phyloP scores from a whole-genome alignment of 202 grass and related monocot species.

The Setaria viridis region DNA sequence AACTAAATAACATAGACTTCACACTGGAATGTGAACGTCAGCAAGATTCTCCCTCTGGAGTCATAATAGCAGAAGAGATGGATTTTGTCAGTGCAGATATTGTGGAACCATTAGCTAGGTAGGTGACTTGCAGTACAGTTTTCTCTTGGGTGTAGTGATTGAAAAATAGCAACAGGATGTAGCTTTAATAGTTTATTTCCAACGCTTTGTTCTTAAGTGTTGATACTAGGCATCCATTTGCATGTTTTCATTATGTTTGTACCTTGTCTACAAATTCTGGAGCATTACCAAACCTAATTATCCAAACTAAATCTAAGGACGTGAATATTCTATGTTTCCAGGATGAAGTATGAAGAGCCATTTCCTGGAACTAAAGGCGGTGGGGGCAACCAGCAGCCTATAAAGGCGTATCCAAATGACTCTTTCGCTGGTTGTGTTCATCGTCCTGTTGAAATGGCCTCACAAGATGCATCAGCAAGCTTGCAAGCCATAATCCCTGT shows the following conservation, averaged over 20 bases:
- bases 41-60: conserved; percentile 40
- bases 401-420: conserved; percentile 21
- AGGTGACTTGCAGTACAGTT: conserved; percentile 27
- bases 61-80: conserved; percentile 41
- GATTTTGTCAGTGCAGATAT: conserved; percentile 47
- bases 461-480: conserved; percentile 45
- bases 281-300: neutral
- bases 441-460: conserved; percentile 47
- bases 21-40: conserved; percentile 62
- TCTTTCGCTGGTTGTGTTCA: conserved; percentile 42
- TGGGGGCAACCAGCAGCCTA: conserved; percentile 38
- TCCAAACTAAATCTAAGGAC: conserved; percentile 30
- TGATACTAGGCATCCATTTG: neutral
- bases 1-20: conserved; percentile 69
- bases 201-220: neutral
- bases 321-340: conserved; percentile 35
- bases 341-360: conserved; percentile 46
- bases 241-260: conserved; percentile 3
- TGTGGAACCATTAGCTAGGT: conserved; percentile 56
- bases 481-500: conserved; percentile 53
- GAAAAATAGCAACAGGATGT: conserved; percentile 1
- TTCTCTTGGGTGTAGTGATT: conserved; percentile 17
- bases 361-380: conserved; percentile 24
- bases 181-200: neutral
- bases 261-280: conserved; percentile 4